Percentiles rank a stretch among this genome's conserved stretches.
Conservation (phyloP, 768 basidiomycete species). For the Leccinum aurantiacum region DNA sequence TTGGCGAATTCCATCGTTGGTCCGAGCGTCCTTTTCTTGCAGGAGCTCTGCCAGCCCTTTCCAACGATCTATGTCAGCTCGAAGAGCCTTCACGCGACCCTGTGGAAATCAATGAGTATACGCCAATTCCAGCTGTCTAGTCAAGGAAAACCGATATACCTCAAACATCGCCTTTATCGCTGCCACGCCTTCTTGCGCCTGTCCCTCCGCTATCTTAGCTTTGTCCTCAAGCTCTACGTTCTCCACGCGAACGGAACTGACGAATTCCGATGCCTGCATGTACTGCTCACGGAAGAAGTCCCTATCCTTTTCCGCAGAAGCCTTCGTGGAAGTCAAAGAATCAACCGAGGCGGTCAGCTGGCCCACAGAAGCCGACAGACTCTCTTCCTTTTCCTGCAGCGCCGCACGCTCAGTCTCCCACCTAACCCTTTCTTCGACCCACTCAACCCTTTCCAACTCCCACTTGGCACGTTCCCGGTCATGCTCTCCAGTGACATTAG, state of each 20-base stretch:
- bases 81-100: conserved; percentile 43
- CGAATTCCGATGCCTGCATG: conserved; percentile 49
- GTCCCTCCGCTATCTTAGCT: conserved; percentile 49
- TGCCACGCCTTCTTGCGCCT: conserved; percentile 54
- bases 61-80: conserved; percentile 49
- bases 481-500: conserved; percentile 10
- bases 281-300: conserved; percentile 61
- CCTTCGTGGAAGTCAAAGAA: conserved; percentile 31
- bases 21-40: conserved; percentile 55
- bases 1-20: conserved; percentile 58
- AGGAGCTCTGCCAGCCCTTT: conserved; percentile 48
- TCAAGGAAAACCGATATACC: conserved; percentile 12
- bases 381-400: conserved; percentile 26
- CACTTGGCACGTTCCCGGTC: conserved; percentile 15
- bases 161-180: conserved; percentile 52
- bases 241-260: conserved; percentile 44
- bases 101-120: conserved; percentile 10
- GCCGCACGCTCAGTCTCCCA: conserved; percentile 37
- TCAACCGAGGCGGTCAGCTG: conserved; percentile 25
- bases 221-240: conserved; percentile 52
- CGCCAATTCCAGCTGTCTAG: too few relatives aligned
- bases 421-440: conserved; percentile 25
- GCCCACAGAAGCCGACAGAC: conserved; percentile 13
- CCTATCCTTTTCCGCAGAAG: conserved; percentile 43
- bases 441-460: conserved; percentile 14